These are phyloP conservation scores for Hypocreales sp. DNA, from an alignment of 2,329 filamentous ascomycete genomes.

Conservation along the genomic window DNA sequence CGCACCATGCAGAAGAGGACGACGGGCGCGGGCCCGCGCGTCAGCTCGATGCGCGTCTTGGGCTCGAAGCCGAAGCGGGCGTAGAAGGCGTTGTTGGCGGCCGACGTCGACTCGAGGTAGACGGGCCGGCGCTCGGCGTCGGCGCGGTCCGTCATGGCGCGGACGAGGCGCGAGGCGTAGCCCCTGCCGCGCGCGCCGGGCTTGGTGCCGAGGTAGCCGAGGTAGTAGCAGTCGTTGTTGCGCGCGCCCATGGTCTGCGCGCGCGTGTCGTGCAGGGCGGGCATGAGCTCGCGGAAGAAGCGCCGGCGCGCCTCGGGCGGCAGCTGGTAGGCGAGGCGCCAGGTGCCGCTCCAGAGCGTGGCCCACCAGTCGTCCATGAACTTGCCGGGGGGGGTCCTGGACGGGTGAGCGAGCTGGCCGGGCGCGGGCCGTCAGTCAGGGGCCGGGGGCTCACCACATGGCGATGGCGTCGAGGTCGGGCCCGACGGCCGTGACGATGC, in stretches of 20 bases:
- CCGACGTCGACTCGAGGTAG: conserved; percentile 67
- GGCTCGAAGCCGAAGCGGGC: conserved; percentile 58
- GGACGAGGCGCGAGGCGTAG: conserved; percentile 55
- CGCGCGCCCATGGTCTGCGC: conserved; percentile 49
- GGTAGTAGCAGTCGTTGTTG: conserved; percentile 59
- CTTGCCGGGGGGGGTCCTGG: conserved; percentile 59
- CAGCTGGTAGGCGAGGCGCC: conserved; percentile 62
- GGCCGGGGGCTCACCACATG: conserved; percentile 57
- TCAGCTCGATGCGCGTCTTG: conserved; percentile 46
- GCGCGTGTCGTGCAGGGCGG: conserved; percentile 60
- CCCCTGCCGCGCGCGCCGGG: conserved; percentile 55
- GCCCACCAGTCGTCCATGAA: conserved; percentile 62
- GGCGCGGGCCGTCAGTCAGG: too few relatives aligned
- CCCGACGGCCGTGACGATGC: conserved; percentile 59
- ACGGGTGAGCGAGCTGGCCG: too few relatives aligned
- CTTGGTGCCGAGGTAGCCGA: conserved; percentile 70
- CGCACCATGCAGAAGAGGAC: conserved; percentile 69
- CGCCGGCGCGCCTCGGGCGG: conserved; percentile 55
- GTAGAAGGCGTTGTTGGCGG: conserved; percentile 56
- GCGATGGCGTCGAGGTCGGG: conserved; percentile 64
- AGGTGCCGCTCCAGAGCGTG: conserved; percentile 58
- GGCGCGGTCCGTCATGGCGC: conserved; percentile 52
- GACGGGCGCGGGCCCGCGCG: conserved; percentile 41
- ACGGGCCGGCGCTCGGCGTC: conserved; percentile 52
- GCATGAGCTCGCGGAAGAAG: conserved; percentile 65